Evolutionary conservation across 225 moss, liverwort and hornwort species (phyloP).

Genomic region (Physcomitrium patens): DNA sequence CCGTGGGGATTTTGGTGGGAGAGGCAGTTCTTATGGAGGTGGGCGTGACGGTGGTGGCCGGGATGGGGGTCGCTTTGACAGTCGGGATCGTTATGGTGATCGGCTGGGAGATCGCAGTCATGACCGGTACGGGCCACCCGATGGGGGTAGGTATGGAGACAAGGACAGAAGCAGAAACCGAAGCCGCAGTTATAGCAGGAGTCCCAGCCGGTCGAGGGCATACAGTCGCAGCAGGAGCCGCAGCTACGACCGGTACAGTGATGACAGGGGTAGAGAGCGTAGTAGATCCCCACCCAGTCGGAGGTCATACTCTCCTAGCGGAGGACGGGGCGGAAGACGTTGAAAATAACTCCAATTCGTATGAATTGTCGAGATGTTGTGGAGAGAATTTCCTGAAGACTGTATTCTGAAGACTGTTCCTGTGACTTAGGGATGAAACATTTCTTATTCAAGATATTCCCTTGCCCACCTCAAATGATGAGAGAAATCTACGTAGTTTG

Average conservation of each 20-base stretch:
- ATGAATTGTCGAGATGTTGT: no score
- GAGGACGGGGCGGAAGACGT: conserved; percentile 48
- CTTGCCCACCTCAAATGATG: no score
- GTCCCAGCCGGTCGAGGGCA: conserved; percentile 75
- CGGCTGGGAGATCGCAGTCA: conserved; percentile 71
- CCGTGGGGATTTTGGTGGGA: conserved; percentile 48
- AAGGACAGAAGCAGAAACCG: conserved; percentile 73
- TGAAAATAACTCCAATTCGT: not conserved
- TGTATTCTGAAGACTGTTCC: no score
- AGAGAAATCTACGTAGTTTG: no score
- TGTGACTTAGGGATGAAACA: no score
- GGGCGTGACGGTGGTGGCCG: not conserved
- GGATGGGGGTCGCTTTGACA: conserved; percentile 42
- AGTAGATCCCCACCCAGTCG: conserved; percentile 73
- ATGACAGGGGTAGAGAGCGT: conserved; percentile 75
- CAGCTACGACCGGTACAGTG: conserved; percentile 82
- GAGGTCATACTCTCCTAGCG: conserved; percentile 52
- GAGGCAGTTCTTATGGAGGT: conserved; percentile 43
- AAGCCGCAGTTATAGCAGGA: conserved; percentile 82
- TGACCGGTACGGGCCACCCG: conserved; percentile 74
- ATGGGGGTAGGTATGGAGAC: conserved; percentile 70
- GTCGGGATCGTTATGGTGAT: conserved; percentile 68
- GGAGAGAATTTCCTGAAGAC: no score
- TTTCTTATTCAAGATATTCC: no score
- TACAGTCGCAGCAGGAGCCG: conserved; percentile 85